Evolutionary conservation across 352 stramenopile species (phyloP).

Genomic region (Phytopythium mirpurense): DNA sequence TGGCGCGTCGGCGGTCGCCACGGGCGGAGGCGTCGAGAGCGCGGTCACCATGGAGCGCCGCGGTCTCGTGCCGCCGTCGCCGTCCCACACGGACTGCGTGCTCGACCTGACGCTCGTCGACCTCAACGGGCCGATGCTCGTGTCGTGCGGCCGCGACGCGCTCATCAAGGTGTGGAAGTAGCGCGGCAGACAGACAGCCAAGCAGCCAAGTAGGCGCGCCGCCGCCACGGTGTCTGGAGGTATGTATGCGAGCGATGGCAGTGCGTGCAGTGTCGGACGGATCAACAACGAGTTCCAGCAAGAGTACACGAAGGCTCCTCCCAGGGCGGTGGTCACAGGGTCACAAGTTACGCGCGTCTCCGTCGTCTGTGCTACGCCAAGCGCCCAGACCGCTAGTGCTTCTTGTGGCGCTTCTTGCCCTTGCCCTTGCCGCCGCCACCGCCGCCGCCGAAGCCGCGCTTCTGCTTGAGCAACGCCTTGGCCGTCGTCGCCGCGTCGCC

Average conservation of each 20-base stretch:
- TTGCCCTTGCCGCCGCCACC: constrained; percentile 14
- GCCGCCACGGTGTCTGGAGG: not conserved
- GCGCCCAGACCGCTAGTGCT: constrained; percentile 21
- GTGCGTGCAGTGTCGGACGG: not conserved
- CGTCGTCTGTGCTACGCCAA: too few species aligned
- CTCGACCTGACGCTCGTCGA: constrained; percentile 94
- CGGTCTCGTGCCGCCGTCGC: constrained; percentile 82
- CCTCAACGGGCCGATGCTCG: constrained; percentile 85
- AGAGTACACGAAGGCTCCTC: not conserved
- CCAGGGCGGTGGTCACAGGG: too few species aligned
- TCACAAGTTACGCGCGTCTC: too few species aligned
- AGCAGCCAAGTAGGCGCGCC: too few species aligned
- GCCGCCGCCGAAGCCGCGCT: constrained; percentile 12
- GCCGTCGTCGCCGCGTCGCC: constrained; percentile 17
- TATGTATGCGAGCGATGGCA: not conserved
- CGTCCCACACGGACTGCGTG: constrained; percentile 92
- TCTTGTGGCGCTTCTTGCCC: constrained; percentile 36
- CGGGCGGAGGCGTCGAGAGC: constrained; percentile 55
- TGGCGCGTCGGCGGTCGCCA: constrained; percentile 36
- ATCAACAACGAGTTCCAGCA: not conserved
- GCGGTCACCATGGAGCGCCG: constrained; percentile 83
- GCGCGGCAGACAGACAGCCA: too few species aligned
- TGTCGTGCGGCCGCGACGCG: constrained; percentile 92
- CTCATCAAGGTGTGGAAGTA: constrained; percentile 97
- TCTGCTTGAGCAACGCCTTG: constrained; percentile 27